A percentile compares a stretch with the other conserved stretches of the same genome.
Conservation (phyloP, 768 basidiomycete genomes). For the Tricholoma furcatifolium region DNA sequence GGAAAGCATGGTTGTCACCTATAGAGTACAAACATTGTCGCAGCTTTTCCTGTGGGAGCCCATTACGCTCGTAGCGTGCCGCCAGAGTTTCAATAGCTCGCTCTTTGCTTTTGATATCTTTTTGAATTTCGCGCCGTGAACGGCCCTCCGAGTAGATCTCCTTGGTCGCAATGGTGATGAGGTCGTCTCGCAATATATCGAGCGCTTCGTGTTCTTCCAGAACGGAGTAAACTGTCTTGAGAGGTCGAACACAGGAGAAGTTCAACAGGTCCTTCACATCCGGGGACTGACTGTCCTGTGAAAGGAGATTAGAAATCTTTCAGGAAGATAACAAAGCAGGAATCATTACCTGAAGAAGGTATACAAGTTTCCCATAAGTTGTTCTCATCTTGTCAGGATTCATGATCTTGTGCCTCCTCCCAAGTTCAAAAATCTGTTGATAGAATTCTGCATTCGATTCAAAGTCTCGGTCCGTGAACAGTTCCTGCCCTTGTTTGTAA, state of each 20-base stretch:
- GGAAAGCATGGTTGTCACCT: slow-evolving; percentile 87
- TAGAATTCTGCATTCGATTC: slow-evolving; percentile 78
- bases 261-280: slow-evolving; percentile 79
- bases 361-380: slow-evolving; percentile 85
- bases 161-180: slow-evolving; percentile 73
- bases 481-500: slow-evolving; percentile 86
- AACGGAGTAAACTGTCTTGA: slow-evolving; percentile 70
- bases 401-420: slow-evolving; percentile 86
- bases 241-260: slow-evolving; percentile 77
- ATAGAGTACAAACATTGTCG: slow-evolving; percentile 85
- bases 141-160: slow-evolving; percentile 79
- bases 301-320: slow-evolving; percentile 6
- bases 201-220: slow-evolving; percentile 65
- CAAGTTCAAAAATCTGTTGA: slow-evolving; percentile 78
- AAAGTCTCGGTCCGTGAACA: slow-evolving; percentile 82
- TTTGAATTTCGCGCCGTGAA: slow-evolving; percentile 74
- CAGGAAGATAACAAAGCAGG: not conserved
- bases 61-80: slow-evolving; percentile 54
- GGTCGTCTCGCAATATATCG: slow-evolving; percentile 73
- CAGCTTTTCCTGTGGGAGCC: slow-evolving; percentile 62
- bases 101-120: slow-evolving; percentile 82
- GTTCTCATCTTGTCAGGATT: slow-evolving; percentile 91
- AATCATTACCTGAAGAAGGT: slow-evolving; percentile 66
- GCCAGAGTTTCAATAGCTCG: slow-evolving; percentile 80
- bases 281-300: slow-evolving; percentile 78